These are phyloP conservation scores for Moesziomyces antarcticus DNA, from an alignment of 1,284 basidiomycete species.

Conservation along the genomic window DNA sequence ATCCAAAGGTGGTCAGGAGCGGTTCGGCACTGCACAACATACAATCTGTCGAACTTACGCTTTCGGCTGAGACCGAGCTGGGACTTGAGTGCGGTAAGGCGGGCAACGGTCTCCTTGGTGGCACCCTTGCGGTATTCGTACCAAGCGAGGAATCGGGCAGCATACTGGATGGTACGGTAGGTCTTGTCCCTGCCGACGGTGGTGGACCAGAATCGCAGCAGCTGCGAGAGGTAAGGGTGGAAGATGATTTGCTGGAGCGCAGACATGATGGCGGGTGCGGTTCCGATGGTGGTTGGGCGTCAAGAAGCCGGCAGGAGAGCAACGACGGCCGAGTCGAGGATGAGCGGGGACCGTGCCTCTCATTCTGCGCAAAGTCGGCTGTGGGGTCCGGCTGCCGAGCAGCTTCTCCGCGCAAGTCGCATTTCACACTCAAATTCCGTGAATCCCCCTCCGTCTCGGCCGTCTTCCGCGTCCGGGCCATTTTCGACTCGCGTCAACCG, in stretches of 20 bases:
- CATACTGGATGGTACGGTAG: conserved; percentile 91
- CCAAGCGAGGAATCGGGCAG: conserved; percentile 90
- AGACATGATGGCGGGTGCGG: conserved; percentile 50
- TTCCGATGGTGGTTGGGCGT: conserved; percentile 1
- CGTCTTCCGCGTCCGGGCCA: not conserved
- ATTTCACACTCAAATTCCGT: not conserved
- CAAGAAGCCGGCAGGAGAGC: not conserved
- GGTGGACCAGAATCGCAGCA: conserved; percentile 67
- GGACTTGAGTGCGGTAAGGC: conserved; percentile 69
- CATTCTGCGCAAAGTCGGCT: not conserved
- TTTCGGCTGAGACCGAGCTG: conserved; percentile 69
- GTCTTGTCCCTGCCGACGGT: conserved; percentile 73
- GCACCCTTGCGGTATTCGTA: conserved; percentile 70
- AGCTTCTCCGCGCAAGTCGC: not conserved
- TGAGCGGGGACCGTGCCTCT: not conserved
- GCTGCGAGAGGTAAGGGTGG: conserved; percentile 65
- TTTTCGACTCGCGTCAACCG: not conserved
- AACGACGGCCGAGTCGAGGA: no score
- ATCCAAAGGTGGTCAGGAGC: no score
- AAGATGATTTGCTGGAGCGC: conserved; percentile 66
- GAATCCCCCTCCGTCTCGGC: not conserved
- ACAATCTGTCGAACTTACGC: conserved; percentile 53
- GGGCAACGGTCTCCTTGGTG: conserved; percentile 69
- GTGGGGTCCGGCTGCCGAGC: not conserved
- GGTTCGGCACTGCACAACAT: no score